phyloP scores from a whole-genome alignment of 2,329 filamentous ascomycete species.

The Amesomyces nigricolor region DNA sequence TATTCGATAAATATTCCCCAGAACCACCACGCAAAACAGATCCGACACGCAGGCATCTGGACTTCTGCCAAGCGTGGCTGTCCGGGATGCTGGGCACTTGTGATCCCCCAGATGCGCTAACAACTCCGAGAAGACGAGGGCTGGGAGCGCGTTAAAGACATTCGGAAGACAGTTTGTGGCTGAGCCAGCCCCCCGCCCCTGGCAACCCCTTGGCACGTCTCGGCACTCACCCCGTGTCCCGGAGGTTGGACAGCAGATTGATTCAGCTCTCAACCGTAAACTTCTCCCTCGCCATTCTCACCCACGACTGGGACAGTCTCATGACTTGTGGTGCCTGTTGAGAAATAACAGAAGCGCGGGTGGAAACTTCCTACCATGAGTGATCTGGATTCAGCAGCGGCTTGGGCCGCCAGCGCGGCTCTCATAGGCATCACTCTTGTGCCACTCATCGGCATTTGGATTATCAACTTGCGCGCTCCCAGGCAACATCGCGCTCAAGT shows the following conservation, averaged over 20 bases:
- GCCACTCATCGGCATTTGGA: not conserved
- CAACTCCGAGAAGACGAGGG: not conserved
- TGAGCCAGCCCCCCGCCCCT: no score
- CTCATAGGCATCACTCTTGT: constrained; percentile 2
- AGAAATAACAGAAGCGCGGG: no score
- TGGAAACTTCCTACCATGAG: not conserved
- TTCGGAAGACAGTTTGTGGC: not conserved
- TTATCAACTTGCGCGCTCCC: not conserved
- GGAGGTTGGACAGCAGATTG: not conserved
- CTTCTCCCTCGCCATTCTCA: no score
- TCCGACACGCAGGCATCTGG: no score
- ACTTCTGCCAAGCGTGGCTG: no score
- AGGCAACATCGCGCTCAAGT: not conserved
- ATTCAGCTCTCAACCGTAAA: not conserved
- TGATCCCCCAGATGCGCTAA: not conserved
- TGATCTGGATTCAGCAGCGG: not conserved
- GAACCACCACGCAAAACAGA: no score
- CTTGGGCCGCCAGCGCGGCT: not conserved
- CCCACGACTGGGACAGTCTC: no score
- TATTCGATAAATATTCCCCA: no score
- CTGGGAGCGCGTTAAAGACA: not conserved
- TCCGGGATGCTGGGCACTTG: not conserved
- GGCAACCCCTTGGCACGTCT: no score
- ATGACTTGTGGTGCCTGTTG: no score
- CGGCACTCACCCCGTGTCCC: no score